Percentiles rank a stretch among this genome's conserved stretches.
These are phyloP conservation scores for Parasarocladium wereldwijsianum DNA, from an alignment of 2,329 filamentous ascomycete genomes.

Conservation along the genomic window DNA sequence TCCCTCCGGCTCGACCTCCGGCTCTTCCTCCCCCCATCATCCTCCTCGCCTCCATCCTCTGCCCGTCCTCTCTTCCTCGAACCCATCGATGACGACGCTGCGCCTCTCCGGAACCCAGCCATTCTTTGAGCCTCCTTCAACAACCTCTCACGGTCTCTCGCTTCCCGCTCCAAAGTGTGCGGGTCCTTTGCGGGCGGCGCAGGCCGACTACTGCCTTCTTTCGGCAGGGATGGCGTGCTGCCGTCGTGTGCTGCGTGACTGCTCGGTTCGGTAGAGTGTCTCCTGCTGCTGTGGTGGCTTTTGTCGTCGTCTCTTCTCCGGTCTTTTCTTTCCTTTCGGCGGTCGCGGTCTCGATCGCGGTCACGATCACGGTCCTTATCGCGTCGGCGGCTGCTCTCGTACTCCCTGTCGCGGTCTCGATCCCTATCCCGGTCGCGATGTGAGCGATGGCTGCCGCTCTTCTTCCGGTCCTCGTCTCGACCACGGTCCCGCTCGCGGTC, in stretches of 20 bases:
- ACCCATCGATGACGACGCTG: conserved; percentile 31
- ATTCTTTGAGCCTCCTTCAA: conserved; percentile 55
- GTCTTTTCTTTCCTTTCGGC: no score
- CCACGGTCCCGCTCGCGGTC: conserved; percentile 16
- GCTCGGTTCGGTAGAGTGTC: conserved; percentile 11
- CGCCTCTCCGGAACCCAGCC: conserved; percentile 32
- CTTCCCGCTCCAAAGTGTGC: conserved; percentile 58
- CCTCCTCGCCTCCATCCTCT: conserved; percentile 23
- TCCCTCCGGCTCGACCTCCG: conserved; percentile 29
- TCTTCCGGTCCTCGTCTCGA: conserved; percentile 14
- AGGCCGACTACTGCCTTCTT: background rate
- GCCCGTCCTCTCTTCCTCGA: conserved; percentile 23
- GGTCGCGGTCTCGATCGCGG: no score
- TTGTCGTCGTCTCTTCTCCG: conserved; percentile 19
- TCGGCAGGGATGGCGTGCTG: no score
- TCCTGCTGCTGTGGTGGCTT: conserved; percentile 18
- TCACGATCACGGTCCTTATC: conserved; percentile 18
- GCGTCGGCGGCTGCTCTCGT: conserved; percentile 9
- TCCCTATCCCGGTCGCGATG: conserved; percentile 19
- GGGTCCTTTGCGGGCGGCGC: conserved; percentile 27
- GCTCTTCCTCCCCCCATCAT: conserved; percentile 23
- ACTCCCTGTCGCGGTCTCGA: conserved; percentile 14
- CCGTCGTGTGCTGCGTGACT: conserved; percentile 8
- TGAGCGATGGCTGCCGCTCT: conserved; percentile 22
- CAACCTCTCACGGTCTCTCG: conserved; percentile 48